These are phyloP conservation scores for Zymoseptoria pseudotritici DNA, from an alignment of 2,329 filamentous ascomycete genomes.

Conservation along the genomic window DNA sequence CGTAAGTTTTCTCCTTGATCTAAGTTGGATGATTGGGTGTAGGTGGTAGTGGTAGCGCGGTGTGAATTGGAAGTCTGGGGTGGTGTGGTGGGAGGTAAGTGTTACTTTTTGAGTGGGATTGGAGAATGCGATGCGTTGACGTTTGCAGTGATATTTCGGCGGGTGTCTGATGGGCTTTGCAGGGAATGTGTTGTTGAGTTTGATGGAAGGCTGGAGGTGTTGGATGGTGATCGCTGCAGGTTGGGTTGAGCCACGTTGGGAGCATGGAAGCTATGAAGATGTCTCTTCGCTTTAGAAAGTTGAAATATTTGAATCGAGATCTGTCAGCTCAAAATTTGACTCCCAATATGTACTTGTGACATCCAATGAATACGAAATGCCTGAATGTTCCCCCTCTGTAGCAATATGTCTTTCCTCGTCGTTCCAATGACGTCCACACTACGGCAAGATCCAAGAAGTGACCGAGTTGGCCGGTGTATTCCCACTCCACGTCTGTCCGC, in stretches of 20 bases:
- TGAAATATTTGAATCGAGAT: no score
- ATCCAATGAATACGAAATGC: not conserved
- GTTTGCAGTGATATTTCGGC: no score
- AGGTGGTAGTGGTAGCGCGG: not conserved
- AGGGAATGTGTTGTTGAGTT: no score
- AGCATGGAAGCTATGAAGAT: no score
- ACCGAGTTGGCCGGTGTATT: constrained; percentile 7
- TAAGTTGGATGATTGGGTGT: not conserved
- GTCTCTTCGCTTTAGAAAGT: no score
- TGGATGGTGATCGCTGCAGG: no score
- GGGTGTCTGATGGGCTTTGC: no score
- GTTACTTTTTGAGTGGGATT: not conserved
- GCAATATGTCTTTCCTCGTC: not conserved
- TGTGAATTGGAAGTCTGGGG: not conserved
- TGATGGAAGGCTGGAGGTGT: no score
- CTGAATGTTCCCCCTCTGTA: not conserved
- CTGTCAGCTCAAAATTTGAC: no score
- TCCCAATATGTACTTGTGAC: not conserved
- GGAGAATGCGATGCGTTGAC: not conserved
- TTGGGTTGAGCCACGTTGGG: no score
- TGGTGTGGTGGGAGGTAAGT: not conserved
- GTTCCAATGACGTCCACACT: not conserved
- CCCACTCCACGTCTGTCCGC: constrained; percentile 14
- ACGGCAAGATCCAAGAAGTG: constrained; percentile 14
- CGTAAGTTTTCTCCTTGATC: not conserved